A percentile compares a stretch with the other conserved stretches of the same genome.
phyloP scores from a whole-genome alignment of 257 asterid species.

The Eucommia ulmoides region DNA sequence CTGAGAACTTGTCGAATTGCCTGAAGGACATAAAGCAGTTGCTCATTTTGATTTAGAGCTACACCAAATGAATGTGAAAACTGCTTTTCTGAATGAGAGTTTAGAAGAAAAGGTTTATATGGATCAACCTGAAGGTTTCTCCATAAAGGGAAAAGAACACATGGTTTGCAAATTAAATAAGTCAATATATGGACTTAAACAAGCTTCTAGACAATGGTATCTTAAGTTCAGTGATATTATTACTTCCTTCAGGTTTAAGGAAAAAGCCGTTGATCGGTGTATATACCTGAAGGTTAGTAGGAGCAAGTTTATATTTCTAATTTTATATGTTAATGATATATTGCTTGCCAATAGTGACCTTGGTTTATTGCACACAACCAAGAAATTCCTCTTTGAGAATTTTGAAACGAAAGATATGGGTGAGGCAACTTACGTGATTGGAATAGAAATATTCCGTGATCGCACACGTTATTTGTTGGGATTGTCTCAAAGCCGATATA shows the following conservation, averaged over 20 bases:
- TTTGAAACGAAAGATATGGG: no score
- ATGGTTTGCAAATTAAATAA: not conserved
- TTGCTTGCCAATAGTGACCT: no score
- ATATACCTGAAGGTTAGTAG: not conserved
- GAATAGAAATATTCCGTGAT: no score
- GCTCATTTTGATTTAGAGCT: not conserved
- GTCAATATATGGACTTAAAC: not conserved
- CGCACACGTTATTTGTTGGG: no score
- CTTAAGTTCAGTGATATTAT: not conserved
- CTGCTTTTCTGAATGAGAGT: not conserved
- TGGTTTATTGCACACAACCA: no score
- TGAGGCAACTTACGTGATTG: no score
- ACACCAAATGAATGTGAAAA: not conserved
- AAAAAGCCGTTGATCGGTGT: no score
- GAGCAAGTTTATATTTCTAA: not conserved
- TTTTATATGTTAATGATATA: no score
- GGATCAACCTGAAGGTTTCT: not conserved
- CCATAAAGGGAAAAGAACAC: not conserved
- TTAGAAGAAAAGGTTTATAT: not conserved
- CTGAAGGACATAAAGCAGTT: not conserved
- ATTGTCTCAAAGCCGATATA: no score
- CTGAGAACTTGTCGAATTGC: not conserved
- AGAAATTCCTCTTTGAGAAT: no score
- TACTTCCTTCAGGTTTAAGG: no score
- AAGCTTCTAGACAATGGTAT: not conserved